Base-by-base conservation (phyloP, 2,329 filamentous ascomycete species). In the Fusarium brachygibbosum region DNA sequence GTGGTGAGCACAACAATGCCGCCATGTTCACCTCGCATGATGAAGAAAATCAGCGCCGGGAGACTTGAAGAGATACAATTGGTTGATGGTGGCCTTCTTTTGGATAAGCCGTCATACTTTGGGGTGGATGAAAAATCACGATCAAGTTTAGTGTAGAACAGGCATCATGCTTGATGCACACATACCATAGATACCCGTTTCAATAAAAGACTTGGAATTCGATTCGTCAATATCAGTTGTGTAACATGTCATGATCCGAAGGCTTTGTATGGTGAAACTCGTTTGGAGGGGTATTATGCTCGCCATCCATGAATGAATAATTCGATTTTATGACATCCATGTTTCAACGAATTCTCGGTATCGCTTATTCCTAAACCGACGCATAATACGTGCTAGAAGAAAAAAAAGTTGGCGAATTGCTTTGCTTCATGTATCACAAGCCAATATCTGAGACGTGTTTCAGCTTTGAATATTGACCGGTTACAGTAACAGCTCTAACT, bases 11-110 rank as follows among this genome's bases (percentile, higher is more conserved):
- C 12, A 54, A 67, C 10, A 72, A 75, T 52, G 58, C 73, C 7
- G 64, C 66, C 56, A 68, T 79, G 69, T 78, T 79, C 32, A 73
- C 69, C 5, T 72, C 69, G 6, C 68, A 60, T 4, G 78, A 82
- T 40, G 79, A 82, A 65, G 76, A 81, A 57, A 78, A 75, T 8
- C 76, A 77, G 61, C 76, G 75, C 55, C 56, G 59, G 54, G 62
- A 70, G 63, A 54, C 29, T n/a, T 69, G 28, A 56, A 19, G 14
- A 13, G 19, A 11, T 9, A 14, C 13, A 8, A 12, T 40, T 37
- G n/a, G 29, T 52, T 31, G 23, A 29, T 38, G 32, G 32, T 13
- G 11, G 45, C 11, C 41, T 51, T 51, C 48, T 29, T 51, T 51
- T 29, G 17, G 31, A 29, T 14, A 21, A 19, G 21, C 13, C 17